Evolutionary conservation across 805 yeast genomes (phyloP), one percentile per base, ranked within the genome.

Genomic region (Lipomyces chichibuensis): DNA sequence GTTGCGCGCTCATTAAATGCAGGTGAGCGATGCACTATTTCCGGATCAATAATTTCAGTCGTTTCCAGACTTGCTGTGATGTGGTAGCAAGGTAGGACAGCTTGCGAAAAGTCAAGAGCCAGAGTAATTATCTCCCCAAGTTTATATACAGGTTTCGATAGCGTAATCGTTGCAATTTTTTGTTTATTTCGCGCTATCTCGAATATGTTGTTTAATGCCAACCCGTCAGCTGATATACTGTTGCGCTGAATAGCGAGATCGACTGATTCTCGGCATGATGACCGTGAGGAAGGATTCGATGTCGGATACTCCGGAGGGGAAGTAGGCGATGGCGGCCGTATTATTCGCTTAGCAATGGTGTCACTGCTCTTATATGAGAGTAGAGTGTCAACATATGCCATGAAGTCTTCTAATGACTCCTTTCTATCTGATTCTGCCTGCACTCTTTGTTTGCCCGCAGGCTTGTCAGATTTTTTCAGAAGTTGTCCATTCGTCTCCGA

Each of bases 121-220:
- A 84, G 67, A 25, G 80, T 79, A 8, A 87, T 77, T 20, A 80
- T 62, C 43, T 71, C 74, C 29, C 74, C 74, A 6, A 71, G 63
- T 29, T 69, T 78, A 67, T 80, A 83, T 52, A 79, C 77, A 1
- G 80, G 76, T 66, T 80, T 81, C 7, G 84, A 79, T 33, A 83
- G 75, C 0, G 73, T 65, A 23, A 83, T 57, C 20, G 76, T 78
- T 0, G 85, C 82, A 8, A 85, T 77, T 13, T 77, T 72, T 56
- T 77, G 74, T 8, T 82, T 80, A 62, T 81, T 77, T 63, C 82
- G 76, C 53, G 82, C 81, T 7, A 86, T 81, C 55, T 79, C 80
- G 58, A 74, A 79, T 27, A 65, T 53, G 27, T 55, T 70, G 32
- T 66, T 65, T 35, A 70, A 39, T 13, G 62, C 66, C 23, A 60